phyloP scores from a whole-genome alignment of 208 protist genomes.

The Zelonia costaricensis region DNA sequence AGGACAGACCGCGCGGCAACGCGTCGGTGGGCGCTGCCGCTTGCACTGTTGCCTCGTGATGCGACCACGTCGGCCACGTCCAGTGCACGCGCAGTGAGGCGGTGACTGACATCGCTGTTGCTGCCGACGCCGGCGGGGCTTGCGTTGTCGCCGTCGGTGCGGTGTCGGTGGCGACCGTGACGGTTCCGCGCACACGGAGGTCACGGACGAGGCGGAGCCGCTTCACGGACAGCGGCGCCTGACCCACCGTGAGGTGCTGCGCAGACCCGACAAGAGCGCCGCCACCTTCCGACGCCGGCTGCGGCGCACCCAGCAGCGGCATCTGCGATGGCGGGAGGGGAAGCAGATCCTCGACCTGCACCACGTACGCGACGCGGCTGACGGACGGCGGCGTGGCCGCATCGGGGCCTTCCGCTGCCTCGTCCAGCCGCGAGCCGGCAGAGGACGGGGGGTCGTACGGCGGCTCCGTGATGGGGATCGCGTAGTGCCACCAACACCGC shows the following conservation, averaged over 20 bases:
- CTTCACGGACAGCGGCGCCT: constrained; percentile 1
- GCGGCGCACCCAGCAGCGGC: too few relatives aligned
- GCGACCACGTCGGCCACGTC: constrained; percentile 4
- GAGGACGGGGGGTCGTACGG: too few relatives aligned
- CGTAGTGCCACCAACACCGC: not conserved
- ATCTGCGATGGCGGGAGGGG: not conserved
- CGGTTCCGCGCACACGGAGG: constrained; percentile 8
- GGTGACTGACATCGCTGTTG: not conserved
- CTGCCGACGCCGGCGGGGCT: not conserved
- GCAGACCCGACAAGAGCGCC: not conserved
- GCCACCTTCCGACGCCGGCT: not conserved
- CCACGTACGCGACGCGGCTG: constrained; percentile 1
- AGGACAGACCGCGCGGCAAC: too few relatives aligned
- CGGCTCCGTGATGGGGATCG: constrained; percentile 6
- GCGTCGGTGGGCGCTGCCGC: not conserved
- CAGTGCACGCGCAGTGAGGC: constrained; percentile 12
- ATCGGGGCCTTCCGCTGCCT: not conserved
- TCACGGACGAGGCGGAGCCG: constrained; percentile 9
- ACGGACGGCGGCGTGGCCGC: not conserved
- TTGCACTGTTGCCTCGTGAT: not conserved
- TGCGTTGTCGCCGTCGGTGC: too few relatives aligned
- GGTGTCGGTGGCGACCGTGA: not conserved
- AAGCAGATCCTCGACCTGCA: constrained; percentile 10
- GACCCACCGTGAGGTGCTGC: constrained; percentile 6
- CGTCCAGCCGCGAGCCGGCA: not conserved